Evolutionary conservation across 2,329 filamentous ascomycete genomes (phyloP).

Genomic region (Botryotinia convoluta): DNA sequence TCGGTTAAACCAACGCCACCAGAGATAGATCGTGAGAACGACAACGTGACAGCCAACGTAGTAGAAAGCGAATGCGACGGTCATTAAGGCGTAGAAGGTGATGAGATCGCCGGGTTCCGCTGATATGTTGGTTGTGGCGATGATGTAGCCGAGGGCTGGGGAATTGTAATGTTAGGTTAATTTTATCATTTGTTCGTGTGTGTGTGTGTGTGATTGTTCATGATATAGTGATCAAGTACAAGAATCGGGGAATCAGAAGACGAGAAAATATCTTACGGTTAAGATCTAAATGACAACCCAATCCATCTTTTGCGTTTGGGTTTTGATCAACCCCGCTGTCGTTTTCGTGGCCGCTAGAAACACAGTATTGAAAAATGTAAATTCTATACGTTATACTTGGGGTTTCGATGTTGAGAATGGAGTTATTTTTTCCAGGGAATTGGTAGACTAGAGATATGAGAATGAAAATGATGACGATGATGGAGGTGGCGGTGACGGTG

Average conservation of each 20-base stretch:
- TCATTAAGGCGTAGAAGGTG: neutral
- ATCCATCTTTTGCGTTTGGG: neutral
- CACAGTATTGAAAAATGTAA: neutral
- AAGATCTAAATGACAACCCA: neutral
- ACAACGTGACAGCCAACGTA: neutral
- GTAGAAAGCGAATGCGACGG: neutral
- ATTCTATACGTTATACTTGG: neutral
- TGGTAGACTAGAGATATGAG: neutral
- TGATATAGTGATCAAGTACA: neutral
- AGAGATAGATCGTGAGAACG: neutral
- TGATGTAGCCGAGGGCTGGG: neutral
- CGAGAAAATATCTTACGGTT: neutral
- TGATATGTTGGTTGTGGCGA: neutral
- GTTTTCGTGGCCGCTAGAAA: neutral
- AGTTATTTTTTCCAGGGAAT: neutral
- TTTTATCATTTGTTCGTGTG: neutral
- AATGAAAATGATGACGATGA: neutral
- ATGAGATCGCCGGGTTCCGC: neutral
- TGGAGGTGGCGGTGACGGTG: neutral
- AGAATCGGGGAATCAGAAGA: neutral
- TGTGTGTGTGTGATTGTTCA: accelerated
- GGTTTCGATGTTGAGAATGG: neutral
- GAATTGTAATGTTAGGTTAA: neutral
- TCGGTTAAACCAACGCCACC: neutral
- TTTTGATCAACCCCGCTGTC: neutral